Conservation (phyloP, 352 stramenopile species). For the Phytophthora hibernalis region DNA sequence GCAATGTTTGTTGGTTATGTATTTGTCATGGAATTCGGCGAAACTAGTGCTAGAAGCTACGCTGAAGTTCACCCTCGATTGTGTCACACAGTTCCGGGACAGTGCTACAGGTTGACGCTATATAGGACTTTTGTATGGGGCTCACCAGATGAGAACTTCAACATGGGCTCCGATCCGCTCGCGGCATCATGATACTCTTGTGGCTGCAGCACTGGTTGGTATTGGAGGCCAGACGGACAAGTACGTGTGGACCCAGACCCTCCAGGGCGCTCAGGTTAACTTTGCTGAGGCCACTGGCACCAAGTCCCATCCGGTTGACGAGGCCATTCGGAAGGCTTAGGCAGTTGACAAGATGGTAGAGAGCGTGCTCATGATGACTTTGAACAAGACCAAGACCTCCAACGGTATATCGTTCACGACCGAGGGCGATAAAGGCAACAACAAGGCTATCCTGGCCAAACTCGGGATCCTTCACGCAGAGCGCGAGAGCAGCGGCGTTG, state of each 20-base stretch:
- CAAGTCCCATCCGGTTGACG: conserved; percentile 92
- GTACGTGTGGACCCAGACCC: conserved; percentile 98
- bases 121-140: no score
- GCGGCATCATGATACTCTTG: no score
- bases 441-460: conserved; percentile 90
- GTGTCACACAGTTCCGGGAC: no score
- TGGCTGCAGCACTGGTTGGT: conserved; percentile 78
- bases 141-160: no score
- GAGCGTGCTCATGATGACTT: conserved; percentile 91
- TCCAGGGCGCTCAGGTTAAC: conserved; percentile 95
- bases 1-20: no score
- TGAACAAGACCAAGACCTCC: conserved; percentile 88
- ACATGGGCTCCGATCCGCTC: no score
- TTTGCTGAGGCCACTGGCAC: conserved; percentile 94
- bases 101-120: no score
- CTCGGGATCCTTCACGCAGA: conserved; percentile 78
- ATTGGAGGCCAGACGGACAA: no score
- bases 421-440: conserved; percentile 83
- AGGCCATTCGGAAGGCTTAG: conserved; percentile 93
- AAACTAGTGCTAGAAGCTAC: no score
- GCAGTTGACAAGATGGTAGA: conserved; percentile 88
- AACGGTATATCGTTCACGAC: conserved; percentile 90
- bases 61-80: no score
- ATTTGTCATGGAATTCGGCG: no score
- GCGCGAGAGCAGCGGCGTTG: conserved; percentile 55